Conservation (phyloP, 306 rosid genomes). For the Sophora flavescens region DNA sequence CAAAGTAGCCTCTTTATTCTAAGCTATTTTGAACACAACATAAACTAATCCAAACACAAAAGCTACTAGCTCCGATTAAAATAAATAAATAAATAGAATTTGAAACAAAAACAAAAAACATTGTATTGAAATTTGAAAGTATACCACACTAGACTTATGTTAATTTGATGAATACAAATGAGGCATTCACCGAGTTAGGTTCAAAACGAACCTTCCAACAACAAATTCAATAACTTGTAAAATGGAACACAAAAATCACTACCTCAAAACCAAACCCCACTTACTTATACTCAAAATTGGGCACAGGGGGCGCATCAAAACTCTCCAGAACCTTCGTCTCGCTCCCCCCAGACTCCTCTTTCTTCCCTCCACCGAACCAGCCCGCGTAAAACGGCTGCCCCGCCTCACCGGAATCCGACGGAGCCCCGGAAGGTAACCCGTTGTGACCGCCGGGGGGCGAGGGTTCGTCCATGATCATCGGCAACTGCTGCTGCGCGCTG, state of each 20-base stretch:
- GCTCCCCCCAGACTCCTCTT: constrained; percentile 61
- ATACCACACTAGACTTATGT: not conserved
- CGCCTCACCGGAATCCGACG: not conserved
- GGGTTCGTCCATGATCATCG: constrained; percentile 63
- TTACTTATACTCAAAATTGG: constrained; percentile 71
- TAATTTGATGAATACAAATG: too few species aligned
- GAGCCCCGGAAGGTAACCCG: constrained; percentile 4
- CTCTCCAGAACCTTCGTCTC: constrained; percentile 80
- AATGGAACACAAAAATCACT: constrained; percentile 21
- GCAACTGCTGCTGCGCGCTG: constrained; percentile 65
- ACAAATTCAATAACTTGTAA: not conserved
- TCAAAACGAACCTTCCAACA: not conserved
- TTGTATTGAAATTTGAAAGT: not conserved
- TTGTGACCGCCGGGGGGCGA: not conserved
- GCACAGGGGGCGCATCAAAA: constrained; percentile 81
- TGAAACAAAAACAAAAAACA: not conserved
- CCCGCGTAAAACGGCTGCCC: constrained; percentile 53
- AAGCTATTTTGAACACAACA: too few species aligned
- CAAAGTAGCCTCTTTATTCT: too few species aligned
- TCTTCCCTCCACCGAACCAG: constrained; percentile 60
- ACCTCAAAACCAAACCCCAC: constrained; percentile 17
- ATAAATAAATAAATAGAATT: not conserved
- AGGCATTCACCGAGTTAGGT: not conserved
- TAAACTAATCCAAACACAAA: not conserved
- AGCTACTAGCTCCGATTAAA: not conserved